phyloP scores from a whole-genome alignment of 192 early-diverging fungal species.

The Entomortierella beljakovae region DNA sequence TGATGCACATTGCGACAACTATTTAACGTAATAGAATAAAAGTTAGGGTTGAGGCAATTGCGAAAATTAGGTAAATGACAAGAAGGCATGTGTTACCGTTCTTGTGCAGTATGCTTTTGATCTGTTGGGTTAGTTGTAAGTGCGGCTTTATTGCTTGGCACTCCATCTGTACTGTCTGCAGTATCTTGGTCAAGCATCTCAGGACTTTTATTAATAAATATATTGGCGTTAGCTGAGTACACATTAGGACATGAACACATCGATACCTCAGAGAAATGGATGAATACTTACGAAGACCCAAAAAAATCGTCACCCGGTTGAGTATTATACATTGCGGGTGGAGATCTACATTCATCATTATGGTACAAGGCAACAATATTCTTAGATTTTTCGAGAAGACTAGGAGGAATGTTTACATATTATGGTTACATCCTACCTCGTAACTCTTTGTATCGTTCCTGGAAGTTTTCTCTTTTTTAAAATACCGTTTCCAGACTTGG shows the following conservation, averaged over 20 bases:
- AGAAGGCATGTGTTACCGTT: not conserved
- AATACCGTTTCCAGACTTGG: not conserved
- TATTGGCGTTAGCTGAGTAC: not conserved
- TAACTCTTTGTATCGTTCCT: not conserved
- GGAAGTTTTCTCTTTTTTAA: conserved; percentile 26
- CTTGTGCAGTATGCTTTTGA: not conserved
- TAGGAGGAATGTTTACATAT: not conserved
- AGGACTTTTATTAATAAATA: not conserved
- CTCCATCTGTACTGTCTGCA: no score
- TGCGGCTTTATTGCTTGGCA: not conserved
- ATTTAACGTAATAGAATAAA: not conserved
- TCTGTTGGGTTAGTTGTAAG: not conserved
- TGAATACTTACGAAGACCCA: conserved; percentile 8
- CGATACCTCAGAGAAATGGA: not conserved
- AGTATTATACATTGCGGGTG: conserved; percentile 2
- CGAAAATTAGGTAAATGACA: not conserved
- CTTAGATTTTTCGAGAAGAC: not conserved
- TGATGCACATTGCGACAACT: not conserved
- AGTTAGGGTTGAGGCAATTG: not conserved
- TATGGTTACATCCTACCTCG: not conserved
- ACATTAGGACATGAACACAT: not conserved
- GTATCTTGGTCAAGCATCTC: not conserved
- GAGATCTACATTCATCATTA: not conserved
- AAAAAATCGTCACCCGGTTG: conserved; percentile 7
- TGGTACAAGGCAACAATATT: not conserved